phyloP scores from a whole-genome alignment of 495 filamentous ascomycete species.

The Talaromyces liani region DNA sequence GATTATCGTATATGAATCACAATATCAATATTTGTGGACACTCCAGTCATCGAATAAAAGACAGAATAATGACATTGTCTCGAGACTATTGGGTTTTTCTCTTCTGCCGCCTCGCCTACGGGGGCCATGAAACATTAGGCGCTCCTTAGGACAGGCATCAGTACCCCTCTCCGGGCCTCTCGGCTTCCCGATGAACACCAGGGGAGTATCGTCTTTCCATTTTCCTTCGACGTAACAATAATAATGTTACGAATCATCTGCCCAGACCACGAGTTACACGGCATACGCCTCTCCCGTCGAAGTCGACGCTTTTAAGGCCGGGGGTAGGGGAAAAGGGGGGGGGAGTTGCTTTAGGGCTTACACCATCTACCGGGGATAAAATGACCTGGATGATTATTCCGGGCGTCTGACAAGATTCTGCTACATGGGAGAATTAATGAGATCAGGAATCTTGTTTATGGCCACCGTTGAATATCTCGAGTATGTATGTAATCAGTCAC shows the following conservation, averaged over 20 bases:
- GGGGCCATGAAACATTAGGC: constrained; percentile 1
- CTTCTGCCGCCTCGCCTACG: neutral
- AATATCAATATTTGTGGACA: too few relatives aligned
- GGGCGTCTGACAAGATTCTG: neutral
- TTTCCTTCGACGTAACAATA: neutral
- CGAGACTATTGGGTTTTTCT: neutral
- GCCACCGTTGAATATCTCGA: neutral
- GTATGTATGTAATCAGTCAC: neutral
- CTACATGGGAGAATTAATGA: neutral
- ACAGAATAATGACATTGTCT: neutral
- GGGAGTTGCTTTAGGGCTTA: neutral
- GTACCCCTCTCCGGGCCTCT: neutral
- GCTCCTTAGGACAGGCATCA: neutral
- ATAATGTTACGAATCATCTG: neutral
- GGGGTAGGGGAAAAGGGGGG: neutral
- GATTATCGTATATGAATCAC: too few relatives aligned
- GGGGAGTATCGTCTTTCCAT: neutral
- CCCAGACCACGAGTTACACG: constrained; percentile 7
- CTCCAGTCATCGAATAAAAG: too few relatives aligned
- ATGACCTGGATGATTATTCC: neutral
- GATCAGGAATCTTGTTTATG: neutral
- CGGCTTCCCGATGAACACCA: neutral
- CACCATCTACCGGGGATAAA: neutral
- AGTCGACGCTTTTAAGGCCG: neutral
- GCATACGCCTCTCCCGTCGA: neutral